A percentile compares a stretch with the other conserved stretches of the same genome.
These are phyloP conservation scores for Oryza meridionalis DNA, from an alignment of 176 grass and related monocot species.

Conservation along the genomic window DNA sequence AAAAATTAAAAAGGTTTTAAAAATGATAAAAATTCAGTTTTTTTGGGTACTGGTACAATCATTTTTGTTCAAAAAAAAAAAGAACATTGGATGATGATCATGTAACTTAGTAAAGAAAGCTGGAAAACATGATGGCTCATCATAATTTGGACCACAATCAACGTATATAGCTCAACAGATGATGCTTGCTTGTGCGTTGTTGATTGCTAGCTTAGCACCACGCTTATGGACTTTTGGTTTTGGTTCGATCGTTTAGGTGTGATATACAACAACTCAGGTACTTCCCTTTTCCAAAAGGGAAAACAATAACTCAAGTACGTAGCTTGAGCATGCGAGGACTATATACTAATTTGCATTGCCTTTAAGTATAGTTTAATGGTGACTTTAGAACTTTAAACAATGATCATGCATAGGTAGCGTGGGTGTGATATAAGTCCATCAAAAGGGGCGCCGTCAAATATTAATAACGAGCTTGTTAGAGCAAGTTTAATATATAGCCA, in stretches of 20 bases:
- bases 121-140: not conserved
- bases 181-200: conserved; percentile 5
- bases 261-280: not conserved
- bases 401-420: not conserved
- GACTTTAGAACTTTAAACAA: conserved; percentile 31
- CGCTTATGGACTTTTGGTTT: conserved; percentile 25
- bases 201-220: conserved; percentile 17
- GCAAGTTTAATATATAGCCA: no score
- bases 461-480: not conserved
- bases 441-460: conserved; percentile 29
- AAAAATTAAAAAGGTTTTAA: no score
- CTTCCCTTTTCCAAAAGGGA: not conserved
- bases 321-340: not conserved
- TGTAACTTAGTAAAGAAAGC: not conserved
- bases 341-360: conserved; percentile 6
- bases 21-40: no score
- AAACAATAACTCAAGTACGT: not conserved
- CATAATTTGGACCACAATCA: not conserved
- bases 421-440: conserved; percentile 10
- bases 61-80: no score
- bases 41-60: not conserved
- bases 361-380: not conserved
- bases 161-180: not conserved
- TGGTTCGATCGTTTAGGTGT: conserved; percentile 17
- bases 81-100: not conserved